These are phyloP conservation scores for Moesziomyces sp. DNA, from an alignment of 1,284 basidiomycete species.

Conservation along the genomic window DNA sequence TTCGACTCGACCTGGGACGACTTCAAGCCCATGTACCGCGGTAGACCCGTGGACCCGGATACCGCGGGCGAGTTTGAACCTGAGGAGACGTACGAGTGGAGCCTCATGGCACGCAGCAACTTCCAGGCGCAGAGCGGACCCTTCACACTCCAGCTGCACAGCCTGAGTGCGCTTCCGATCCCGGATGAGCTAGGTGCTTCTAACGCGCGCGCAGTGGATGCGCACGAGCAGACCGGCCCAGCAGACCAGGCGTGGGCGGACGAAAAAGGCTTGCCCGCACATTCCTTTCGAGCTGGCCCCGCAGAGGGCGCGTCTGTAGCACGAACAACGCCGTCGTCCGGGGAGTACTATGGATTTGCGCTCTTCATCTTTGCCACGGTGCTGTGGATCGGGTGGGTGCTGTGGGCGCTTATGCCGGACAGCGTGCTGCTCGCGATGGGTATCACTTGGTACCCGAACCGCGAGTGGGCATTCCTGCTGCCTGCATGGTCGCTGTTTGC, in stretches of 20 bases:
- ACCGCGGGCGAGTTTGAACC: constrained; percentile 38
- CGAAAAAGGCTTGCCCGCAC: constrained; percentile 11
- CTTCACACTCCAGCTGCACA: constrained; percentile 44
- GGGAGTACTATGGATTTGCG: constrained; percentile 58
- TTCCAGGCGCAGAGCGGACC: constrained; percentile 53
- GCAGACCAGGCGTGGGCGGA: constrained; percentile 14
- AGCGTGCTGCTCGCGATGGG: constrained; percentile 34
- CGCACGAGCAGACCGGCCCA: background rate
- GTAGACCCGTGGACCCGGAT: constrained; percentile 63
- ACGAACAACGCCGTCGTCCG: constrained; percentile 6
- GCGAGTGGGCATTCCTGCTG: constrained; percentile 57
- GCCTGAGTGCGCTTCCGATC: constrained; percentile 20
- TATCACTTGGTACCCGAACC: constrained; percentile 58
- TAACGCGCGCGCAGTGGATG: background rate
- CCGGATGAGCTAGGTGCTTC: constrained; percentile 13
- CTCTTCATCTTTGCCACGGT: constrained; percentile 57
- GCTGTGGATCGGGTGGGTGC: constrained; percentile 45
- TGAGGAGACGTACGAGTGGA: constrained; percentile 49
- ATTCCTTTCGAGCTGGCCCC: constrained; percentile 32
- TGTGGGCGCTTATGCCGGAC: constrained; percentile 53
- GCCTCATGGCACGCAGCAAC: constrained; percentile 59
- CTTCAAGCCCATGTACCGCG: constrained; percentile 70
- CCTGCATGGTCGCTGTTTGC: constrained; percentile 55
- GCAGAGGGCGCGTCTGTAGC: constrained; percentile 11
- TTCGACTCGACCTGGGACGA: constrained; percentile 67